These are phyloP conservation scores for Casuarina cunninghamiana DNA, from an alignment of 306 rosid genomes.

Conservation along the genomic window DNA sequence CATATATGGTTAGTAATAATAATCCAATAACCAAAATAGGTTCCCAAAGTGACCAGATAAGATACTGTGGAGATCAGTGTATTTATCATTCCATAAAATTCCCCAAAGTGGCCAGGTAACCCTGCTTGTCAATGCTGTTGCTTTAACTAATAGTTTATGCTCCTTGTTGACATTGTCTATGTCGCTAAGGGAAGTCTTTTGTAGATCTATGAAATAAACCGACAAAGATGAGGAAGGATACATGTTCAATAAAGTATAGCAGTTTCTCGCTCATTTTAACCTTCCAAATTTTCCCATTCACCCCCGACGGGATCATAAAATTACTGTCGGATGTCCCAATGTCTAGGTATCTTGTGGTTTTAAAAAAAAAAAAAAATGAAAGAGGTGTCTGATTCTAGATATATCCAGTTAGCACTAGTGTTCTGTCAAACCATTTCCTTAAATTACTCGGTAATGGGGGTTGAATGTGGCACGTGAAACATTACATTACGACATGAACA, in stretches of 20 bases:
- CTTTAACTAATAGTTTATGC: no score
- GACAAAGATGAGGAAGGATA: neutral
- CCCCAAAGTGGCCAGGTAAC: no score
- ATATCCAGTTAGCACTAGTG: no score
- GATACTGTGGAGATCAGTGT: neutral
- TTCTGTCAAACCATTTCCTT: neutral
- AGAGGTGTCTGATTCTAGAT: no score
- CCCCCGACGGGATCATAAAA: neutral
- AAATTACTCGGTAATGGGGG: neutral
- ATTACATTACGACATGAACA: neutral
- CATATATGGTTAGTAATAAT: no score
- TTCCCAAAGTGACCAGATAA: neutral
- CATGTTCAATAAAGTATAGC: neutral
- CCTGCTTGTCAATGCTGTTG: no score
- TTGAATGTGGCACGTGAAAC: neutral
- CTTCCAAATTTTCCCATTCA: neutral
- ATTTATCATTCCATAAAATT: neutral
- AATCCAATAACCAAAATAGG: neutral
- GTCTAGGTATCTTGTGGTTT: neutral
- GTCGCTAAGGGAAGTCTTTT: neutral
- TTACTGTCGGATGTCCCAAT: neutral
- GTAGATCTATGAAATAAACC: neutral
- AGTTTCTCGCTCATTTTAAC: neutral
- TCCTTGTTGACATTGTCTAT: neutral
- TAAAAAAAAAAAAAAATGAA: no score